Percentiles rank a stretch among this genome's conserved stretches.
Evolutionary conservation across 2,329 filamentous ascomycete species (phyloP).

Genomic region (Monilinia polystroma): DNA sequence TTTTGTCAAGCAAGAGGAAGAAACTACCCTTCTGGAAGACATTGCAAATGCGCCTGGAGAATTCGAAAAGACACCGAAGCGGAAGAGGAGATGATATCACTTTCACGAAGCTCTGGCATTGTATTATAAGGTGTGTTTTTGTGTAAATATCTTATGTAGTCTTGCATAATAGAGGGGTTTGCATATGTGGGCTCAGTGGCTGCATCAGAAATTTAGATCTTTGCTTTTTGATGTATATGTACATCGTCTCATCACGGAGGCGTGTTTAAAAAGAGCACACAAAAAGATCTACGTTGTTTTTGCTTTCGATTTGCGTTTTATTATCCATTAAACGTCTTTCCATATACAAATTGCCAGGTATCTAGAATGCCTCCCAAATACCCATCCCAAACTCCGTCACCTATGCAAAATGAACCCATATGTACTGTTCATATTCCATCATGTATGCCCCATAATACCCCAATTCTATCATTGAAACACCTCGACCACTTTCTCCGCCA

Average conservation of each 20-base stretch:
- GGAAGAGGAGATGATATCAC: conserved; percentile 14
- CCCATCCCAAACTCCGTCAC: conserved; percentile 5
- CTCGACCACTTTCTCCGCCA: conserved; percentile 14
- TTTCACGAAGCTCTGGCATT: neutral
- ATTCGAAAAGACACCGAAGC: conserved; percentile 23
- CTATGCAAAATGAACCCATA: neutral
- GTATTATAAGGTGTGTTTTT: neutral
- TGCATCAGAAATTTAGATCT: neutral
- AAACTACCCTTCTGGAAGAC: conserved; percentile 22
- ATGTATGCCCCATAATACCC: neutral
- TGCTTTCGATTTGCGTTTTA: neutral
- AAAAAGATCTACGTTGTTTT: neutral
- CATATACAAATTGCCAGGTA: neutral
- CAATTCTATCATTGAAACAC: neutral
- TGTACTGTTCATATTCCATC: neutral
- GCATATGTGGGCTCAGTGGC: neutral
- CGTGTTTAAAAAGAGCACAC: neutral
- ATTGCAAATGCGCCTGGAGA: conserved; percentile 29
- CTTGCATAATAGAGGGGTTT: neutral
- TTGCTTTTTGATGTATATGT: neutral
- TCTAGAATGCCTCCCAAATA: neutral
- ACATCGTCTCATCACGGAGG: neutral
- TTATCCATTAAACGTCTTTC: neutral
- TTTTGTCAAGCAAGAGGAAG: conserved; percentile 1
- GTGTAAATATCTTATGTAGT: neutral